Percentiles rank a stretch among this genome's conserved stretches.
Evolutionary conservation across 2,329 filamentous ascomycete species (phyloP).

Genomic region (Beauveria bassiana): DNA sequence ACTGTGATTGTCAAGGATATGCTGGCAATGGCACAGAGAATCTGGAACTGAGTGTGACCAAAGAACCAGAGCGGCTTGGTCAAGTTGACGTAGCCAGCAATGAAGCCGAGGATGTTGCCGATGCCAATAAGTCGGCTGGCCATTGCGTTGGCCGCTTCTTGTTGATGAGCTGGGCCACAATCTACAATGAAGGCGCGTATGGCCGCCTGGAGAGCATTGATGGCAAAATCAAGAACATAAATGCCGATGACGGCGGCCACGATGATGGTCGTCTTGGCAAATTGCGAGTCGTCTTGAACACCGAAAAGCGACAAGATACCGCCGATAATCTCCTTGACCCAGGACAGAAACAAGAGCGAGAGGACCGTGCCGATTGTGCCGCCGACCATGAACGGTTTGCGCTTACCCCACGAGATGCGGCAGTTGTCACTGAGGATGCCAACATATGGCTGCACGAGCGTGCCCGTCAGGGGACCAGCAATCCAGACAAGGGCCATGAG

Average conservation of each 20-base stretch:
- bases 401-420: conserved; percentile 64
- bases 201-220: conserved; percentile 93
- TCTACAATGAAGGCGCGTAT: conserved; percentile 92
- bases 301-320: conserved; percentile 64
- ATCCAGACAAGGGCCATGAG: conserved; percentile 81
- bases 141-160: conserved; percentile 92
- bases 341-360: conserved; percentile 62
- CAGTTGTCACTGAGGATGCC: conserved; percentile 77
- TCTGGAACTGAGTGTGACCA: conserved; percentile 85
- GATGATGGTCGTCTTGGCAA: conserved; percentile 60
- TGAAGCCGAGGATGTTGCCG: conserved; percentile 85
- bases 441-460: conserved; percentile 73
- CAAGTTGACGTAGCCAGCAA: conserved; percentile 78
- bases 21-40: conserved; percentile 78
- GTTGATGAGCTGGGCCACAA: conserved; percentile 84
- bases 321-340: conserved; percentile 65
- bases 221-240: conserved; percentile 86
- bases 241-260: conserved; percentile 77
- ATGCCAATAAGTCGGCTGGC: conserved; percentile 78
- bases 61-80: conserved; percentile 69
- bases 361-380: conserved; percentile 60
- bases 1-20: conserved; percentile 64
- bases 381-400: conserved; percentile 73
- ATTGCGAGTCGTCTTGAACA: conserved; percentile 54
- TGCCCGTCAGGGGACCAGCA: conserved; percentile 69